Evolutionary conservation across 331 rosid species (phyloP), one percentile per base, ranked within the genome.

Genomic region (Pyracantha coccinea): DNA sequence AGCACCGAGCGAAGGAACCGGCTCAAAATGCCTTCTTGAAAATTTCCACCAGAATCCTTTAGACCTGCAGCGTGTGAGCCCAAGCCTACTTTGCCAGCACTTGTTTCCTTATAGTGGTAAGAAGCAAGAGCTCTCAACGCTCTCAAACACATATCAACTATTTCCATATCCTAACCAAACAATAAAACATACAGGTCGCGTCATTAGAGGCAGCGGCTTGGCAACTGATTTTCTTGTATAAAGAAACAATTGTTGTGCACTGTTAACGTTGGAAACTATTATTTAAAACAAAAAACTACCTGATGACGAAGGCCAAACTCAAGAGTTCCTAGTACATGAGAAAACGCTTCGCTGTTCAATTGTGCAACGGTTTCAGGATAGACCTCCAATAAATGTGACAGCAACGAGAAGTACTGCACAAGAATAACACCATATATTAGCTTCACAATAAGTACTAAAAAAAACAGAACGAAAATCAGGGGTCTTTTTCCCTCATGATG

Each of bases 311-410:
- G 95, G 78, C 99, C 99, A 69, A 92, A 91, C 68, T 92, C 95
- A 78, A 94, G 94, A 74, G 99, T 90, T 74, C 88, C 86, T 20
- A 94, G 91, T 54, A 90, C 84, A 76, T 87, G 95, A 67, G 89
- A 74, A 85, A 92, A 88, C 74, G 96, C 89, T 62, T 94, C 91
- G 5, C 82, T 76, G 79, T 80, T 90, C 72, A 94, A 88, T 69
- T 85, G 93, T 31, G 97, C 96, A 52, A 94, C 89, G 52, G 96
- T 92, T 81, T 94, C 99, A 58, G 97, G 99, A 87, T 94, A 92
- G 69, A 91, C 97, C 86, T 94, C 99, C 84, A 94, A 78, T 74
- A 94, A 57, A 86, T 94, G 99, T 4, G 96, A 94, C 73, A 94
- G 74, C 75, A 94, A 88, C 82, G 93, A 88, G 81, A 94, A 94